These are phyloP conservation scores for Podaxis sp. DNA, from an alignment of 768 basidiomycete genomes.

Conservation along the genomic window DNA sequence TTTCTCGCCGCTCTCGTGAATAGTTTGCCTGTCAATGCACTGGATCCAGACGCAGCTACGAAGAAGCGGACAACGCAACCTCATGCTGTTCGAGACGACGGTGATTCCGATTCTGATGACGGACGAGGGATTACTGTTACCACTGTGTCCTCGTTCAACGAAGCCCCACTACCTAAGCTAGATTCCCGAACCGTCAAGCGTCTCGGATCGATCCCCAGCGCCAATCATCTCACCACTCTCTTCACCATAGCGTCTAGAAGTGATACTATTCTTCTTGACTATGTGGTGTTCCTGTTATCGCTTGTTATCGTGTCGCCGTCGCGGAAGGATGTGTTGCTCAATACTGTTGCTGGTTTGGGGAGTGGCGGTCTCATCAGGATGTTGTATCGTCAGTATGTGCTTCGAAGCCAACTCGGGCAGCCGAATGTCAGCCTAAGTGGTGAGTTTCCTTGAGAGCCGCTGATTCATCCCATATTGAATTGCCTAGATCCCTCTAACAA, in stretches of 20 bases:
- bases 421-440: conserved; percentile 38
- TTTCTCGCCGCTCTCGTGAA: conserved; percentile 54
- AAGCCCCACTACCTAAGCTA: conserved; percentile 37
- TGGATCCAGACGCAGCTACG: conserved; percentile 40
- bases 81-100: conserved; percentile 20
- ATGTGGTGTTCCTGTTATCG: conserved; percentile 60
- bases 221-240: conserved; percentile 54
- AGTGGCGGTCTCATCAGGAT: conserved; percentile 70
- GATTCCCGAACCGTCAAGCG: conserved; percentile 66
- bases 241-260: conserved; percentile 43
- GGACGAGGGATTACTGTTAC: conserved; percentile 30
- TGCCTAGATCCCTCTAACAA: conserved; percentile 45
- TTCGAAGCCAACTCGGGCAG: conserved; percentile 60
- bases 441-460: conserved; percentile 15
- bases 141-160: conserved; percentile 37
- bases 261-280: conserved; percentile 37
- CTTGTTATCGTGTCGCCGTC: conserved; percentile 63
- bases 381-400: conserved; percentile 68
- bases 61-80: not conserved
- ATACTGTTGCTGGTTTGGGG: conserved; percentile 45
- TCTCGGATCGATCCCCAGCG: conserved; percentile 53
- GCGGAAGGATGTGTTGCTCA: conserved; percentile 56
- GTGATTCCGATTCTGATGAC: conserved; percentile 44
- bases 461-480: not conserved
- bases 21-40: conserved; percentile 48